A percentile compares a stretch with the other conserved stretches of the same genome.
Evolutionary conservation across 306 rosid genomes (phyloP).

Genomic region (Quercus mongolica): DNA sequence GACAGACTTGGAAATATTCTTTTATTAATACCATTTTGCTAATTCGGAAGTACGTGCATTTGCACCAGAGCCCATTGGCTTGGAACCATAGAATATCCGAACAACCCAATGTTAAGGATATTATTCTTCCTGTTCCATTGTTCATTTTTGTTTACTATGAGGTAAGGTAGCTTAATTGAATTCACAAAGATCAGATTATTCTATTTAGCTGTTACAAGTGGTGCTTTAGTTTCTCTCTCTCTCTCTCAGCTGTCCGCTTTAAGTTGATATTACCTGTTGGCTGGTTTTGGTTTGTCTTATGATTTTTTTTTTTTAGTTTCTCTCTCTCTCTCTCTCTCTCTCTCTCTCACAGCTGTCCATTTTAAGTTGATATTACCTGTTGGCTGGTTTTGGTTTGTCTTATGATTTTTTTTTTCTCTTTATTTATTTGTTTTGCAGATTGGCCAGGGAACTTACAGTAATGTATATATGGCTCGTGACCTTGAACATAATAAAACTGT

Average conservation of each 20-base stretch:
- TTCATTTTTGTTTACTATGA: background rate
- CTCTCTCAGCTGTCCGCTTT: background rate
- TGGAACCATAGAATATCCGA: too few species aligned
- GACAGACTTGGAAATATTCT: too few species aligned
- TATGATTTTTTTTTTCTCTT: conserved; percentile 10
- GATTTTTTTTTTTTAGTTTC: background rate
- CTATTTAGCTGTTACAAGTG: background rate
- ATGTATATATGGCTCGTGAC: conserved; percentile 91
- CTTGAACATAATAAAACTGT: conserved; percentile 88
- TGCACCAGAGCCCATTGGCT: too few species aligned
- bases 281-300: conserved; percentile 1
- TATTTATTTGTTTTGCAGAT: conserved; percentile 47
- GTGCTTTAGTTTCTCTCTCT: background rate
- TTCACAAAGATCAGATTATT: background rate
- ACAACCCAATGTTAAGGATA: background rate
- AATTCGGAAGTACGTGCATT: too few species aligned
- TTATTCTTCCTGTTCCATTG: background rate
- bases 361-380: conserved; percentile 9
- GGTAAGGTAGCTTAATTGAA: background rate
- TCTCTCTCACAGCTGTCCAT: background rate
- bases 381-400: conserved; percentile 1
- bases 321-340: background rate
- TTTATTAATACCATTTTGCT: too few species aligned
- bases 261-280: conserved; percentile 10
- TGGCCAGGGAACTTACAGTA: conserved; percentile 98